Percentiles rank a stretch among this genome's conserved stretches.
Conservation (phyloP, 441 rosid genomes). For the Gossypium davidsonii region DNA sequence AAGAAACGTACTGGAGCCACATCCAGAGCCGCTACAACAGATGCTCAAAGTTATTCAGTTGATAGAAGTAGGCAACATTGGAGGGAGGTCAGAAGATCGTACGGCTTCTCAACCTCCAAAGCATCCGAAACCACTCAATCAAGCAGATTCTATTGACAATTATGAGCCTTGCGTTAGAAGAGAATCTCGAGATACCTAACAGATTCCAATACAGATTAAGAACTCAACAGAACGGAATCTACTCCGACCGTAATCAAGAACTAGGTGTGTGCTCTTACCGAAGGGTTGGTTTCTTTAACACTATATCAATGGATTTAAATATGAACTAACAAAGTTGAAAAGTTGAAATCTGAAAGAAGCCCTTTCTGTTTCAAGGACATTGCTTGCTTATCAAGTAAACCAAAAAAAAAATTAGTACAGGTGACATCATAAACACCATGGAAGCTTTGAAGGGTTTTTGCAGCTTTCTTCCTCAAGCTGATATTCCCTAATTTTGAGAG, state of each 20-base stretch:
- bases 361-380: not conserved
- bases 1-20: constrained; percentile 55
- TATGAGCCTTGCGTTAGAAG: constrained; percentile 4
- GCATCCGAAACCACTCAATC: constrained; percentile 36
- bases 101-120: constrained; percentile 30
- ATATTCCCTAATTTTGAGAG: not conserved
- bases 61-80: constrained; percentile 58
- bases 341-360: not conserved
- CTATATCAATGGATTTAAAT: not conserved
- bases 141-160: constrained; percentile 33
- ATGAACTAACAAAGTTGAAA: not conserved
- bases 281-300: not conserved
- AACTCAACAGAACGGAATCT: not conserved
- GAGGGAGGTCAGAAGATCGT: constrained; percentile 58
- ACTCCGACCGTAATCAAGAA: not conserved
- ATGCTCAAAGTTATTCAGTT: constrained; percentile 42
- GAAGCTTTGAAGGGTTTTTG: not conserved
- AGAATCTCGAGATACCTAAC: not conserved
- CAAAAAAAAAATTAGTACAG: too few species aligned
- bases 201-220: not conserved
- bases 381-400: not conserved
- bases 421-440: not conserved
- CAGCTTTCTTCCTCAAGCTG: not conserved
- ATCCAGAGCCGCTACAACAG: constrained; percentile 39
- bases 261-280: not conserved